Percentiles rank a stretch among this genome's conserved stretches.
phyloP scores from a whole-genome alignment of 345 rosid genomes.

The Citrus sp. region DNA sequence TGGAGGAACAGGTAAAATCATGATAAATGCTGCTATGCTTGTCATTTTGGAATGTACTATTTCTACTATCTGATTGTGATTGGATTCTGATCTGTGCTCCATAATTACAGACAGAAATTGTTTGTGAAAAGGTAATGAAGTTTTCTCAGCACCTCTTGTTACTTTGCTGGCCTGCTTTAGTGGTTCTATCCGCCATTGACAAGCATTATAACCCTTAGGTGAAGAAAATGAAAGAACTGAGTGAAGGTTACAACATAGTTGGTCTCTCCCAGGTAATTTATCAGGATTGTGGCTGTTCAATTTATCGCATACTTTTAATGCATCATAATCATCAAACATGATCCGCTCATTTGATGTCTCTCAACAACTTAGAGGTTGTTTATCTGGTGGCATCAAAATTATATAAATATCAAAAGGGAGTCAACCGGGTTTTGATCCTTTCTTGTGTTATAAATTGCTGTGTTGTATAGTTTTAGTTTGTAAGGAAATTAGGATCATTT shows the following conservation, averaged over 20 bases:
- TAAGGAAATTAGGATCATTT: background rate
- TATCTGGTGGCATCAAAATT: background rate
- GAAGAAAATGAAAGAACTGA: conserved; percentile 72
- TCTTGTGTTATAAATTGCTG: background rate
- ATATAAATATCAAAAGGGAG: background rate
- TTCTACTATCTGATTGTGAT: background rate
- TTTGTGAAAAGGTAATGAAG: conserved; percentile 66
- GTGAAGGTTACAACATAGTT: conserved; percentile 77
- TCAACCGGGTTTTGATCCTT: background rate
- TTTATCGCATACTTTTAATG: background rate
- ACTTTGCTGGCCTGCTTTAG: background rate
- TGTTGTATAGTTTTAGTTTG: background rate
- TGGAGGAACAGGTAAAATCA: conserved; percentile 56
- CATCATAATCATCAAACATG: background rate
- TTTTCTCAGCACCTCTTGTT: conserved; percentile 12
- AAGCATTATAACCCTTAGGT: conserved; percentile 37
- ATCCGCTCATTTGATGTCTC: background rate
- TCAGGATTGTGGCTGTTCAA: background rate
- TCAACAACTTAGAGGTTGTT: background rate
- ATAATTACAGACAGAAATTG: conserved; percentile 44
- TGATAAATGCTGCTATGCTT: background rate
- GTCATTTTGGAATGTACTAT: background rate
- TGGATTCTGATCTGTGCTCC: conserved; percentile 5
- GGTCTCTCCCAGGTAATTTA: conserved; percentile 82
- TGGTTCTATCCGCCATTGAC: conserved; percentile 8